A percentile compares a stretch with the other conserved stretches of the same genome.
Evolutionary conservation across 441 rosid genomes (phyloP).

Genomic region (Adansonia grandidieri): DNA sequence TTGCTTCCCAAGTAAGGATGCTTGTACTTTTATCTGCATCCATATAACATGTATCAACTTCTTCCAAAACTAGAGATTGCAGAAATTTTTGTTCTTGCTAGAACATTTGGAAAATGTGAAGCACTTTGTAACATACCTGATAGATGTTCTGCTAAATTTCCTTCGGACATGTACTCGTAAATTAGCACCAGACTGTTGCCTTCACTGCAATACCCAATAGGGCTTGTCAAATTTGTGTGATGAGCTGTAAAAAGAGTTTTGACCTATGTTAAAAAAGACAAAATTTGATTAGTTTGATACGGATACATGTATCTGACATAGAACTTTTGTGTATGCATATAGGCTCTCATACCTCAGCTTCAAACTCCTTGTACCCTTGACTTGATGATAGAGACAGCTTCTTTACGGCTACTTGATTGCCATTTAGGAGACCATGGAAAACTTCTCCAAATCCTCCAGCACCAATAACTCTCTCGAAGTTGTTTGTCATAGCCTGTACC

Average conservation of each 20-base stretch:
- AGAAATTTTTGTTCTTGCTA: neutral
- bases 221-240: slow-evolving; percentile 34
- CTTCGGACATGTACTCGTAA: slow-evolving; percentile 44
- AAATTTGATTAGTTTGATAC: neutral
- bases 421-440: slow-evolving; percentile 36
- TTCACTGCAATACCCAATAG: slow-evolving; percentile 37
- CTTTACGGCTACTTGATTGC: slow-evolving; percentile 34
- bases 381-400: slow-evolving; percentile 31
- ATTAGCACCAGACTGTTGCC: slow-evolving; percentile 31
- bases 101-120: neutral
- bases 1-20: slow-evolving; percentile 32
- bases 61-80: neutral
- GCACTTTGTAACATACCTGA: slow-evolving; percentile 24
- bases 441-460: slow-evolving; percentile 45
- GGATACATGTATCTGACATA: too few species aligned
- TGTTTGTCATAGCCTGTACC: slow-evolving; percentile 36
- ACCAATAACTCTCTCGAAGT: slow-evolving; percentile 37
- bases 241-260: slow-evolving; percentile 37
- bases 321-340: neutral
- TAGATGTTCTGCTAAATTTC: slow-evolving; percentile 31
- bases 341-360: slow-evolving; percentile 27
- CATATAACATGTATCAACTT: neutral
- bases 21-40: neutral
- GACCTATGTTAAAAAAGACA: slow-evolving; percentile 14
- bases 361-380: slow-evolving; percentile 34